Evolutionary conservation across 2,329 filamentous ascomycete species (phyloP).

Genomic region (Mollisia scopiformis): DNA sequence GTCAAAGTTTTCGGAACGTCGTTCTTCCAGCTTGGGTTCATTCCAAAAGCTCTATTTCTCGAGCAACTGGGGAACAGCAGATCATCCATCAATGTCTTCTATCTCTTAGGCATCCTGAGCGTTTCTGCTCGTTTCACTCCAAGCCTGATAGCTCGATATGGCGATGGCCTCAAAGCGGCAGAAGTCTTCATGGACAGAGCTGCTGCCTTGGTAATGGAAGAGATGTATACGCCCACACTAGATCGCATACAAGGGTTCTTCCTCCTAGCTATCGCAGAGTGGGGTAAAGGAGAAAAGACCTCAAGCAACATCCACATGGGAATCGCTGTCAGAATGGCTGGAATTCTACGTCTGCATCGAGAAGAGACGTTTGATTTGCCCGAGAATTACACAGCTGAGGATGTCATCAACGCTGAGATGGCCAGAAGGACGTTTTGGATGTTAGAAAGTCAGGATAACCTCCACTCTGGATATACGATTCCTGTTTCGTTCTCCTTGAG

Average conservation of each 20-base stretch:
- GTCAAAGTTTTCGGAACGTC: slow-evolving; percentile 48
- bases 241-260: slow-evolving; percentile 63
- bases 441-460: slow-evolving; percentile 40
- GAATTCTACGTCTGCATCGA: slow-evolving; percentile 39
- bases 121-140: slow-evolving; percentile 59
- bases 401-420: slow-evolving; percentile 38
- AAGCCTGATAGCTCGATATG: slow-evolving; percentile 50
- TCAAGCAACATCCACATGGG: slow-evolving; percentile 51
- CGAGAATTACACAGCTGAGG: slow-evolving; percentile 29
- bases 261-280: slow-evolving; percentile 60
- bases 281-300: slow-evolving; percentile 56
- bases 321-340: slow-evolving; percentile 41
- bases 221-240: slow-evolving; percentile 57
- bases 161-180: slow-evolving; percentile 53
- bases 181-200: slow-evolving; percentile 57
- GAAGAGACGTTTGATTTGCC: slow-evolving; percentile 41
- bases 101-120: slow-evolving; percentile 57
- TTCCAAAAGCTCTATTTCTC: slow-evolving; percentile 55
- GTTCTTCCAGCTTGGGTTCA: slow-evolving; percentile 63
- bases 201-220: slow-evolving; percentile 48
- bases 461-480: slow-evolving; percentile 40
- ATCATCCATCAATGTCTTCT: slow-evolving; percentile 53
- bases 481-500: slow-evolving; percentile 38
- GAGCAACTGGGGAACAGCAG: slow-evolving; percentile 49
- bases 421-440: slow-evolving; percentile 44